A percentile compares a stretch with the other conserved stretches of the same genome.
Evolutionary conservation across 129 eudicot species (phyloP).

Genomic region (Daucus carota): DNA sequence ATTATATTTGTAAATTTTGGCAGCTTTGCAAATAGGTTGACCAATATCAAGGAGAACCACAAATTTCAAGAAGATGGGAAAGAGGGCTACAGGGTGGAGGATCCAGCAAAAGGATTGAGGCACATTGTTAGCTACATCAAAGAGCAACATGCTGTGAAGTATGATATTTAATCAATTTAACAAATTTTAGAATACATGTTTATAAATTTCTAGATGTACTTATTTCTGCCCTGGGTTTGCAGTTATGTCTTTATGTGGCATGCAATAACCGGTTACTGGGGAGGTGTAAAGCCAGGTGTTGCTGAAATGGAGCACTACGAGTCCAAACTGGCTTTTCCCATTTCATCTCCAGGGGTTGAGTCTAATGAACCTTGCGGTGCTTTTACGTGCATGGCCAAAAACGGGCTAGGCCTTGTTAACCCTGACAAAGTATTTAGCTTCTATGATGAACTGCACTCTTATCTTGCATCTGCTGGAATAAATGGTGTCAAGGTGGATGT

Average conservation of each 20-base stretch:
- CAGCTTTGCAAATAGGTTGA: conserved; percentile 81
- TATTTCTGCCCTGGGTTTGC: conserved; percentile 13
- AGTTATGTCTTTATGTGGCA: conserved; percentile 95
- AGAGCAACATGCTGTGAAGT: conserved; percentile 60
- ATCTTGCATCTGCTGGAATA: conserved; percentile 76
- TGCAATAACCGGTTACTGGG: conserved; percentile 88
- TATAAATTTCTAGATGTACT: neutral
- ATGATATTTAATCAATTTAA: neutral
- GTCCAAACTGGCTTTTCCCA: conserved; percentile 55
- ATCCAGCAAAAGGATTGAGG: conserved; percentile 60
- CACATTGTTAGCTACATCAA: conserved; percentile 63
- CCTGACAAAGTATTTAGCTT: conserved; percentile 74
- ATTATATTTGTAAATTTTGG: conserved; percentile 5
- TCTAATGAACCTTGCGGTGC: conserved; percentile 50
- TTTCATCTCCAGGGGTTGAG: conserved; percentile 64
- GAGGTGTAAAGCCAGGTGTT: conserved; percentile 76
- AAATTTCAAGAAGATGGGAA: conserved; percentile 80
- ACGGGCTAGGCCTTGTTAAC: conserved; percentile 72
- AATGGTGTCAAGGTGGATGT: conserved; percentile 94
- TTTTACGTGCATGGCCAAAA: conserved; percentile 47
- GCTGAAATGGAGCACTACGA: conserved; percentile 66
- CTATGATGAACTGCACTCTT: conserved; percentile 74
- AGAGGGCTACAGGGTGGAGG: conserved; percentile 70
- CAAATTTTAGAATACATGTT: neutral
- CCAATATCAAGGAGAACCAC: conserved; percentile 81